Base-by-base conservation (phyloP, 805 yeast genomes). In the Saccharomyces mikatae region DNA sequence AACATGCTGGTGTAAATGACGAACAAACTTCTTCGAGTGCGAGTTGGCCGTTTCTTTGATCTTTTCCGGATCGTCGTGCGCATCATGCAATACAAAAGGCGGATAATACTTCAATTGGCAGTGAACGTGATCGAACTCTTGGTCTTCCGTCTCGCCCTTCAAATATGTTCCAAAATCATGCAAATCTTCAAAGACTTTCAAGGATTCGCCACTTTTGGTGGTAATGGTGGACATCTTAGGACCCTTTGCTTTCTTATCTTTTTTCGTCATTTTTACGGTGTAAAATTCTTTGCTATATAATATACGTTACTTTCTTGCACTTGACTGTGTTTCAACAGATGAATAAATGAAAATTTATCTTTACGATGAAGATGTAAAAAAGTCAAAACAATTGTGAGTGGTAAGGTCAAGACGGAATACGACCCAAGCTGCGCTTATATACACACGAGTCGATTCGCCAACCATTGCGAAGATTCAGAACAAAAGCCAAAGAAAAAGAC, bases 1-100 rank as follows among this genome's bases (percentile, higher is more conserved):
- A 53, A 86, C 75, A 64, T 86, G 92, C 68, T 86, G 92, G 63
- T 83, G 85, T 67, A 86, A 76, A 68, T 85, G 85, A 67, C 92
- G 77, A 56, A 81, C 81, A 66, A 84, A 86, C 70, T 85, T 85
- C 62, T 81, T 80, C 54, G 84, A 82, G 66, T 86, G 81, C 57
- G 85, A 82, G 70, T 85, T 86, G 76, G 80, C 82, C 47, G 86
- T 81, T 30, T 86, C 84, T 68, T 85, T 84, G 58, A 86, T 80
- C 65, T 83, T 84, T 52, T 86, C 90, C 55, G 83, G 81, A 63
- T 85, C 82, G 54, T 83, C 80, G 59, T 83, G 87, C 57, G 83
- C 79, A 54, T 82, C 86, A 58, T 79, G 78, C 67, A 84, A 60
- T 49, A 86, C 80, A 66, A 86, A 86, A 51, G 92, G 92, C 22